Evolutionary conservation across 2,329 filamentous ascomycete species (phyloP), one percentile per base, ranked within the genome.

Genomic region (Aspergillus piperis): DNA sequence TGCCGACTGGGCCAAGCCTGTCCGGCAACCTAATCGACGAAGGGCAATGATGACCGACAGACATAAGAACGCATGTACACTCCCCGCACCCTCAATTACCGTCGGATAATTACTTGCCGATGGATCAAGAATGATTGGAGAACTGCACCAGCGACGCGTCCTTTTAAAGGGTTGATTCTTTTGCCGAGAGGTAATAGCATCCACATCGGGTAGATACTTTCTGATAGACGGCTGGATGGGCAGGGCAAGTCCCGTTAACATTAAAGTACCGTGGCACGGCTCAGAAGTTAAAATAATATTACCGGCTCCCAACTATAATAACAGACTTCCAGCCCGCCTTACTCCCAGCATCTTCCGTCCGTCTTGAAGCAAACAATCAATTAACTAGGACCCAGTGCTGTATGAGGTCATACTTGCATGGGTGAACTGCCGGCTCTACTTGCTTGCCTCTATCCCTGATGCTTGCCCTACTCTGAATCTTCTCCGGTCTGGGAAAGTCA

Each of bases 341-440:
- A 42, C 52, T 17, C 13, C n/a, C n/a, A 21, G n/a, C 39, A 15
- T 39, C 52, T 44, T 44, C 19, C 39, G 23, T 13, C 47, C 47
- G n/a, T 23, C 38, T 21, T 47, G 8, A 54, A 54, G 39, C 39
- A 44, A 36, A 54, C 27, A 47, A 53, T 38, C 8, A 23, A 53
- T 15, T 13, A 8, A 10, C 27, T 15, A 11, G n/a, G 21, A 13
- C 13, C 39, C 27, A 30, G 5, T 25, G 23, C n/a, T 11, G 47
- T 13, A 54, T 54, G 52, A 47, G 39, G 39, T 54, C 39, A 54
- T 47, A 47, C 39, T 15, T 23, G 52, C 52, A 54, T 36, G n/a
- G 23, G 38, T 19, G 10, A 36, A 36, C 11, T 15, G 7, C 23
- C 36, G 44, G 38, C 19, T 27, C 8, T 17, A 19, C 19, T 32